phyloP scores from a whole-genome alignment of 495 filamentous ascomycete species.

The Penicillium waksmanii region DNA sequence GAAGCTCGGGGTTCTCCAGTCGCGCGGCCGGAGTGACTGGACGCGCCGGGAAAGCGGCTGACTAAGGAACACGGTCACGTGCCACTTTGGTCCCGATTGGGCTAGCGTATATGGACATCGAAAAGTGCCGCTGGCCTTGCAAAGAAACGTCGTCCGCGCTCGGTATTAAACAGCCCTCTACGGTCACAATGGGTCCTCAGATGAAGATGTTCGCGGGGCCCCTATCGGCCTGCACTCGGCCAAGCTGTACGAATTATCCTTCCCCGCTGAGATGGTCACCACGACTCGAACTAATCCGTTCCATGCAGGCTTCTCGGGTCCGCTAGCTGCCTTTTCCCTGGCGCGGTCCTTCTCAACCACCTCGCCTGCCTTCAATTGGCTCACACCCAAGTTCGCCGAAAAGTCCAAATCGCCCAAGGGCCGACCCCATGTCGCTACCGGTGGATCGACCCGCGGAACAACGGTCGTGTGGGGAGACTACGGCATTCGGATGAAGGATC shows the following conservation, averaged over 20 bases:
- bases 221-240: constrained; percentile 40
- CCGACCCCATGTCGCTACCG: constrained; percentile 82
- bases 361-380: constrained; percentile 68
- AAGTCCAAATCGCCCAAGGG: constrained; percentile 89
- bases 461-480: constrained; percentile 97
- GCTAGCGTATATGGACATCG: constrained; percentile 33
- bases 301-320: constrained; percentile 35
- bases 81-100: constrained; percentile 24
- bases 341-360: constrained; percentile 76
- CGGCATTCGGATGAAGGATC: constrained; percentile 89
- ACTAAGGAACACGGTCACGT: constrained; percentile 41
- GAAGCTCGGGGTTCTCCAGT: constrained; percentile 12
- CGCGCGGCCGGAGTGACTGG: constrained; percentile 10
- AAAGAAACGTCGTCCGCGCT: constrained; percentile 18
- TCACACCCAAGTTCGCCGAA: constrained; percentile 74
- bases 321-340: constrained; percentile 37
- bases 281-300: constrained; percentile 26
- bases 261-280: constrained; percentile 9
- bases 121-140: constrained; percentile 34
- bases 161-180: constrained; percentile 3
- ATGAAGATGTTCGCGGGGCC: constrained; percentile 44
- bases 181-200: constrained; percentile 42
- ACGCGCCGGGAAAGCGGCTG: constrained; percentile 43
- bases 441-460: constrained; percentile 87
- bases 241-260: constrained; percentile 35